Evolutionary conservation across 129 eudicot genomes (phyloP), one percentile per base, ranked within the genome.

Genomic region (Pulicaria dysenterica): DNA sequence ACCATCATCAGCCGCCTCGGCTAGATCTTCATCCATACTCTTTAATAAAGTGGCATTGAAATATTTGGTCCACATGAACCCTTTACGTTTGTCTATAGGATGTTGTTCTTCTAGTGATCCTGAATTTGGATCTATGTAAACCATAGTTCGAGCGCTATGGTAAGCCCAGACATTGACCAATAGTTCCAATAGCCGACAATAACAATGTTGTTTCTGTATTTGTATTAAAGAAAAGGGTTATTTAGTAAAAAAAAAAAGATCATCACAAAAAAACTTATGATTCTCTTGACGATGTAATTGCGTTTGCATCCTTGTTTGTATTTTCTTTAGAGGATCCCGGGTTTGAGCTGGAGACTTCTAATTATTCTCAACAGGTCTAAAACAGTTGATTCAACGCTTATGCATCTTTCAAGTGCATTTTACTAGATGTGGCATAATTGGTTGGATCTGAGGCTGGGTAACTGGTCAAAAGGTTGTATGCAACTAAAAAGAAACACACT

Each of bases 141-240:
- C 84, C 96, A 94, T 90, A 68, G 72, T 88, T 16, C 99, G 79
- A 48, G 80, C 96, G 76, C 97, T 86, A 43, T 90, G 99, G 84
- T 90, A 94, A 54, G 97, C 99, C 99, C 99, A 94, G 3, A 94
- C 97, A 51, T 94, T 94, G 62, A 94, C 99, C 72, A 94, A 34
- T 11, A 88, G 83, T 73, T 90, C 97, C 74, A 91, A 24, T 31
- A 94, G 58, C 41, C 97, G 95, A 81, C 99, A 90, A 79, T 94
- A 94, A 64, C 99, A 94, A 49, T 90, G 93, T 67, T 75, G 72
- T 51, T 83, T 90, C 99, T 90, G 87, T 69, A 36, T 40, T 15
- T 6, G 57, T 53, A 19, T 24, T 24, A 73, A 44, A 53, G 42
- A 36, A 38, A 53, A 5, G 6, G 16, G 65, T 3, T 55, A 19